These are phyloP conservation scores for Grosmannia clavigera DNA, from an alignment of 2,329 filamentous ascomycete genomes.

Conservation along the genomic window DNA sequence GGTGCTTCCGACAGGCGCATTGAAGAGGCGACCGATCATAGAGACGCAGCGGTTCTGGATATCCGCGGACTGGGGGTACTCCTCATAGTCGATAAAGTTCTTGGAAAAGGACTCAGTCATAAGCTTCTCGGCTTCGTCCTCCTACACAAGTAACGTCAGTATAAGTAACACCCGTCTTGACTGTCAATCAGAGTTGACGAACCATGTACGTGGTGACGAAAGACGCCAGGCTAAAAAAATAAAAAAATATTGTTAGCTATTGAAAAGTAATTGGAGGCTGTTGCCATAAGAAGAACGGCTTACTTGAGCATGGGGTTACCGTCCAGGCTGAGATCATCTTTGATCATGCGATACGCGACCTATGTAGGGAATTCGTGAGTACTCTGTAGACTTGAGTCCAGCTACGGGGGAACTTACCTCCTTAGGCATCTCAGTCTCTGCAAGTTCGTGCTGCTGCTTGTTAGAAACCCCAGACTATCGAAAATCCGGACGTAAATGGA, in stretches of 20 bases:
- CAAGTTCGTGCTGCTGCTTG: slow-evolving; percentile 56
- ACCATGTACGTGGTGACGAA: slow-evolving; percentile 98
- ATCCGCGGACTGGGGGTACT: slow-evolving; percentile 69
- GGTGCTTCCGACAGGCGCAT: slow-evolving; percentile 48
- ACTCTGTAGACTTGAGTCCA: background rate
- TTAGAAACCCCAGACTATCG: slow-evolving; percentile 12
- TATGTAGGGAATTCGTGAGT: background rate
- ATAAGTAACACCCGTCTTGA: no score
- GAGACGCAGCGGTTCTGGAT: slow-evolving; percentile 87
- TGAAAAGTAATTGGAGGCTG: background rate
- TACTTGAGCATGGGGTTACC: slow-evolving; percentile 81
- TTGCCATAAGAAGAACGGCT: slow-evolving; percentile 14
- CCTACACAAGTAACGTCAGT: slow-evolving; percentile 32
- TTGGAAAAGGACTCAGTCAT: slow-evolving; percentile 88
- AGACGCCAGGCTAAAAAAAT: slow-evolving; percentile 55
- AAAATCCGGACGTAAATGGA: background rate
- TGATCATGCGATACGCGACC: slow-evolving; percentile 93
- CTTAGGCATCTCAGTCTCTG: slow-evolving; percentile 78
- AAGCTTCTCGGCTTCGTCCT: slow-evolving; percentile 90
- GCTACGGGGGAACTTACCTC: slow-evolving; percentile 28
- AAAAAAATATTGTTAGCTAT: background rate
- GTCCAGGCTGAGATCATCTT: slow-evolving; percentile 83
- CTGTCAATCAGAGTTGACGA: slow-evolving; percentile 13
- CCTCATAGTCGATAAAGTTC: slow-evolving; percentile 89
- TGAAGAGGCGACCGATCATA: slow-evolving; percentile 84